Base-by-base conservation (phyloP, 1,139 yeast species). In the Fermentozyma sake region DNA sequence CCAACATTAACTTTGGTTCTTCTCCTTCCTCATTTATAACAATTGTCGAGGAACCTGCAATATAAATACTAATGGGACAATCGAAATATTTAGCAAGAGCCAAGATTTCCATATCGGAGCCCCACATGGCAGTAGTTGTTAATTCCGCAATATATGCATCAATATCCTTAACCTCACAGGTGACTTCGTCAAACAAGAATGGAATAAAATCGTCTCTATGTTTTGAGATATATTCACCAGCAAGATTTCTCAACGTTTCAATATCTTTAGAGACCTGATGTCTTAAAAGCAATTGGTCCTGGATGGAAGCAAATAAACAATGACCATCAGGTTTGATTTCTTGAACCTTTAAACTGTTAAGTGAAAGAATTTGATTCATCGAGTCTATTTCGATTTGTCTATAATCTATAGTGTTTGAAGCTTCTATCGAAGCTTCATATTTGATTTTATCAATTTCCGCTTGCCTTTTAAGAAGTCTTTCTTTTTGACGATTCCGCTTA, bases 301-400 rank as follows among this genome's bases (percentile, higher is more conserved):
- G 67, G 13, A 91, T 70, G 0, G 96, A 81, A 3, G 89, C 85
- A 61, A 86, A 91, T 23, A 91, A 60, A 62, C 98, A 91, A 54
- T 91, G 93, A 0, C 98, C 98, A 54, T 91, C 97, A 0, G 97
- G 95, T 34, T 69, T 63, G 27, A 89, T 84, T 42, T 83, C 89
- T 37, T 67, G 56, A 37, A 80, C 76, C 11, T 43, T 46, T 6
- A 87, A 58, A 2, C 65, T 58, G 20, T 71, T 61, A 16, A 68
- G 34, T 2, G 50, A 44, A 33, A 89, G 70, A 16, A 82, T 48
- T 22, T 62, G 59, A 16, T 62, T 61, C 56, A 91, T 68, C 28
- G 76, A 73, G 9, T 76, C 82, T 34, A 75, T 65, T 55, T 91
- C 97, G 18, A 81, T 72, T 27, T 72, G 68, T 27, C 89, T 67